Base-by-base conservation (phyloP, 371 early-diverging fungal genomes). In the Mortierella sp. region DNA sequence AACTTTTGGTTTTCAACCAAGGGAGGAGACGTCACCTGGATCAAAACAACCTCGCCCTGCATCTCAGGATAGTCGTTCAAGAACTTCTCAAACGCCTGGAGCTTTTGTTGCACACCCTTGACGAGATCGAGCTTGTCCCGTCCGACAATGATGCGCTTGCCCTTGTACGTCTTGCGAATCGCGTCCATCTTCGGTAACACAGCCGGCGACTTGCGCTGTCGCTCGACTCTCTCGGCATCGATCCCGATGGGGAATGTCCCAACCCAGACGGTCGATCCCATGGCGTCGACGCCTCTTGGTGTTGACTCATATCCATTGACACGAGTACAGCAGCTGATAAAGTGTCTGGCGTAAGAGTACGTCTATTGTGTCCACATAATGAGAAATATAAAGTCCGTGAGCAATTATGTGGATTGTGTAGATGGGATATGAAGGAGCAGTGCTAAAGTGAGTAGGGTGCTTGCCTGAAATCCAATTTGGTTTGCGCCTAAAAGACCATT, bases 91-190 rank as follows among this genome's bases (percentile, higher is more conserved):
- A 96, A 99, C 0, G 96, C 97, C 44, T 91, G 87, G 43, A 99
- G 72, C 81, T 99, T 98, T 78, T 99, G 98, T 27, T 94, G 87
- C 28, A 99, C 95, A 21, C 99, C 99, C 72, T 99, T 99, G 53
- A 99, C 97, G 50, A 94, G 92, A 83, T 99, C 99, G 26, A 98
- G 85, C 82, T 99, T 97, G 81, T 99, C 99, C 30, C 99, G 87
- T 2, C 98, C 99, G 27, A 99, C 91, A 52, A 99, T 89, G 50
- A 99, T 93, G 64, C 92, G 93, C 70, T 98, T 99, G n/a, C 89
- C 97, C 23, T 90, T 83, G 75, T 97, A 99, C 64, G 94, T 85
- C 54, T 95, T 93, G 32, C 83, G 86, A 23, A 98, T 87, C 14
- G 92, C 84, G 31, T 87, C 83, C 51, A 96, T 89, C 81, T 92